These are phyloP conservation scores for Zymoseptoria passerinii DNA, from an alignment of 2,329 filamentous ascomycete species.

Conservation along the genomic window DNA sequence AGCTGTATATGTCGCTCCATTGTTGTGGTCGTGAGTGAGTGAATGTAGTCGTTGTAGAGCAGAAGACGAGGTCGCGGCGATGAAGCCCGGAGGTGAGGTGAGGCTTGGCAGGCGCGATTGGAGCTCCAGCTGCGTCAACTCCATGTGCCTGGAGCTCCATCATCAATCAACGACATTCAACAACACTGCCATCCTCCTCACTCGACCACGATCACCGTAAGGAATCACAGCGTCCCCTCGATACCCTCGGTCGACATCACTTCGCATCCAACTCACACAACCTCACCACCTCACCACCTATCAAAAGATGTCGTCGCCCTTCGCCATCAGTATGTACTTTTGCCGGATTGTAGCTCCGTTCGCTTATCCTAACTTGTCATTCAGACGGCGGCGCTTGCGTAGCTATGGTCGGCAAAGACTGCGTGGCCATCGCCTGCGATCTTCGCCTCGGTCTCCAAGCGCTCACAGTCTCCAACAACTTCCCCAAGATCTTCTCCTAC, in stretches of 20 bases:
- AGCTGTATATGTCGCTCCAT: conserved; percentile 43
- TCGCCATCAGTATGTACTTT: conserved; percentile 75
- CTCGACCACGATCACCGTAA: neutral
- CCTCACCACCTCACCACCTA: neutral
- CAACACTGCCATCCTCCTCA: neutral
- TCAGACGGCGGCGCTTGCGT: conserved; percentile 84
- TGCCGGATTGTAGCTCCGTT: neutral
- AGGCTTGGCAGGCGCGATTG: conserved; percentile 1
- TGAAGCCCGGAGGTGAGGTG: conserved; percentile 6
- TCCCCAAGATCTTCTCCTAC: conserved; percentile 99
- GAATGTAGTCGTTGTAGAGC: conserved; percentile 2
- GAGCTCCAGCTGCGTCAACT: conserved; percentile 7
- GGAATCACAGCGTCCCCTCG: neutral
- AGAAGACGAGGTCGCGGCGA: neutral
- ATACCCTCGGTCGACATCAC: neutral
- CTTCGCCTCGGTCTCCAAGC: conserved; percentile 94
- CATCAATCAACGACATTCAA: conserved; percentile 1
- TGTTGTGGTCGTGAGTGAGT: conserved; percentile 9
- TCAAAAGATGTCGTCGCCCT: conserved; percentile 65
- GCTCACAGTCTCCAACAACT: conserved; percentile 98
- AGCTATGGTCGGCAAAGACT: conserved; percentile 99
- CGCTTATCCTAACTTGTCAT: conserved; percentile 5
- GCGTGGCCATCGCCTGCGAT: conserved; percentile 98
- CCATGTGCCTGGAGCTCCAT: conserved; percentile 6
- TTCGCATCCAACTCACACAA: neutral